Base-by-base conservation (phyloP, 352 stramenopile species). In the Thalassiosira exigua region DNA sequence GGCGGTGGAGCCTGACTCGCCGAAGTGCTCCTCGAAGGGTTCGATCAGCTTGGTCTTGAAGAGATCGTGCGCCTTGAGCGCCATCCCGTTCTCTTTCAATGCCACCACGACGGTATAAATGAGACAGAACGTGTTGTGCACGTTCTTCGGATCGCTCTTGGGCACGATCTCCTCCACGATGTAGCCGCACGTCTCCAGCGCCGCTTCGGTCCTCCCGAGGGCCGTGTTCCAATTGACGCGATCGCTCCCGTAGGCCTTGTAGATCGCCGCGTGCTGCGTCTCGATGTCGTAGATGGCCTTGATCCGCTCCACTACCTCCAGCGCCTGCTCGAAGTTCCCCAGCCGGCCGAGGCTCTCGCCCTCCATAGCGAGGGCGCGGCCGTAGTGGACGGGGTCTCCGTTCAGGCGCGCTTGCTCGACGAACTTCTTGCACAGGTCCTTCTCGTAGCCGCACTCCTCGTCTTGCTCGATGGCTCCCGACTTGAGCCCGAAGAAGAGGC, bases 211-310 rank as follows among this genome's bases (percentile, higher is more conserved):
- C 12, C 54, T 12, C 12, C 70, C 80, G 19, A 75, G 22, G 11
- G 27, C 32, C 4, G 36, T 19, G 24, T 76, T 44, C 64, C 69
- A 85, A 22, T 72, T 56, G 22, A 67, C 46, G 4, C 61, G 41
- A 54, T 88, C 81, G 29, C 64, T 81, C 17, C 64, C 76, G 53
- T 86, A 84, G 12, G 56, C 51, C 30, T 69, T 48, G 32, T 52
- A 59, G 11, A 88, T 33, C 19, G 36, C 24, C 27, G n/a, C 41
- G 26, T 79, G 74, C 48, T 86, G 77, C 27, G 64, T 30, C 24
- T 84, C 72, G 1, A 64, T 57, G 44, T 88, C 46, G 59, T 88
- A 88, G 4, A 88, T 41, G 24, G 42, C 22, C 41, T 52, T 52
- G 1, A 88, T 39, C 27, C 44, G 32, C 19, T 59, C 46, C 0